Percentiles rank a stretch among this genome's conserved stretches.
phyloP scores from a whole-genome alignment of 2,329 filamentous ascomycete genomes.

The Arthrocladium fulminans region DNA sequence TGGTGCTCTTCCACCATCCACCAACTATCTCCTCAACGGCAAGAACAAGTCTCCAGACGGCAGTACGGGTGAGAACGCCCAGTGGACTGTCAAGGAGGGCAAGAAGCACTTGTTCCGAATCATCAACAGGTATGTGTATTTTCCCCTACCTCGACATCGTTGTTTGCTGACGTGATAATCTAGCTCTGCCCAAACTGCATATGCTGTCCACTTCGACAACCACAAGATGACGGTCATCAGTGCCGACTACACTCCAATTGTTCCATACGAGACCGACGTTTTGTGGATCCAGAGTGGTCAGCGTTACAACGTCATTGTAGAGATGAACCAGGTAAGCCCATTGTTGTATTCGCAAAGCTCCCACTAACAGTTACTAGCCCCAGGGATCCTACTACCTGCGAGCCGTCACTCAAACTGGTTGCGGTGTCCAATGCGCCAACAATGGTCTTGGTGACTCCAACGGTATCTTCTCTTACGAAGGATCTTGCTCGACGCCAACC shows the following conservation, averaged over 20 bases:
- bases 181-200: constrained; percentile 17
- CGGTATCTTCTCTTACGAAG: constrained; percentile 19
- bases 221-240: constrained; percentile 33
- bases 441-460: constrained; percentile 17
- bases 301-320: constrained; percentile 25
- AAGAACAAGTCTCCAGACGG: constrained; percentile 20
- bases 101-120: constrained; percentile 24
- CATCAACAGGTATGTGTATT: constrained; percentile 18
- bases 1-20: constrained; percentile 12
- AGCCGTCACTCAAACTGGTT: constrained; percentile 19
- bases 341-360: background rate
- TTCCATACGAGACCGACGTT: constrained; percentile 46
- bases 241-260: constrained; percentile 29
- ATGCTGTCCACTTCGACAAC: constrained; percentile 35
- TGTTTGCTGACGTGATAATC: constrained; percentile 6
- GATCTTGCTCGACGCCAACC: constrained; percentile 11
- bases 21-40: constrained; percentile 22
- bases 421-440: constrained; percentile 13
- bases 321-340: constrained; percentile 17
- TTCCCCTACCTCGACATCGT: background rate
- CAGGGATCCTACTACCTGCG: constrained; percentile 20
- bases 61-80: constrained; percentile 12
- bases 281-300: constrained; percentile 53
- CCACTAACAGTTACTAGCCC: constrained; percentile 11
- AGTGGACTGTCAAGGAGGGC: constrained; percentile 19